These are phyloP conservation scores for Platanthera zijinensis DNA, from an alignment of 106 monocot genomes.

Conservation along the genomic window DNA sequence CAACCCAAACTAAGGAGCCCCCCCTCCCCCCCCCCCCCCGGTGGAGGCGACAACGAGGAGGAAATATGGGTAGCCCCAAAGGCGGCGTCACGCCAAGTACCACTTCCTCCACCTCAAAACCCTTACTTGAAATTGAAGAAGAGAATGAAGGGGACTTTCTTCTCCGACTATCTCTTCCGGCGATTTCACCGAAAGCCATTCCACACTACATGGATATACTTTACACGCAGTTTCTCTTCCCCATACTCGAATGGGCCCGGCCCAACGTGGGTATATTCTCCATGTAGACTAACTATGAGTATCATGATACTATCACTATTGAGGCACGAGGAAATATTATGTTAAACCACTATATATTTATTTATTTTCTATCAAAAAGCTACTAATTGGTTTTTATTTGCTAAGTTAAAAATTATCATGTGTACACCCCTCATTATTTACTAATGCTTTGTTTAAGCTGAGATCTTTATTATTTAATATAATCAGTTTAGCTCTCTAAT, in stretches of 20 bases:
- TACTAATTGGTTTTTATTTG: too few relatives aligned
- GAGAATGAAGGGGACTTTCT: conserved; percentile 78
- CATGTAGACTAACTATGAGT: too few relatives aligned
- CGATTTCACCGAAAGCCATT: conserved; percentile 42
- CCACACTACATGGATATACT: conserved; percentile 34
- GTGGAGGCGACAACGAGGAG: not conserved
- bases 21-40: not conserved
- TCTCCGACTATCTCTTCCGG: conserved; percentile 78
- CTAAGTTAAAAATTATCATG: too few relatives aligned
- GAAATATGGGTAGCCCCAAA: conserved; percentile 4
- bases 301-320: too few relatives aligned
- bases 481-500: too few relatives aligned
- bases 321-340: too few relatives aligned
- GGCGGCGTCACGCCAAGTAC: conserved; percentile 19
- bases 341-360: too few relatives aligned
- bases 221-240: conserved; percentile 57
- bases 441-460: too few relatives aligned
- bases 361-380: too few relatives aligned
- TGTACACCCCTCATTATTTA: too few relatives aligned
- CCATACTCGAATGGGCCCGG: conserved; percentile 45
- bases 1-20: not conserved
- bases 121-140: conserved; percentile 44
- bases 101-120: conserved; percentile 28
- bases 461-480: too few relatives aligned
- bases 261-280: too few relatives aligned